A percentile compares a stretch with the other conserved stretches of the same genome.
Evolutionary conservation across 495 filamentous ascomycete genomes (phyloP).

Genomic region (Podospora comata): DNA sequence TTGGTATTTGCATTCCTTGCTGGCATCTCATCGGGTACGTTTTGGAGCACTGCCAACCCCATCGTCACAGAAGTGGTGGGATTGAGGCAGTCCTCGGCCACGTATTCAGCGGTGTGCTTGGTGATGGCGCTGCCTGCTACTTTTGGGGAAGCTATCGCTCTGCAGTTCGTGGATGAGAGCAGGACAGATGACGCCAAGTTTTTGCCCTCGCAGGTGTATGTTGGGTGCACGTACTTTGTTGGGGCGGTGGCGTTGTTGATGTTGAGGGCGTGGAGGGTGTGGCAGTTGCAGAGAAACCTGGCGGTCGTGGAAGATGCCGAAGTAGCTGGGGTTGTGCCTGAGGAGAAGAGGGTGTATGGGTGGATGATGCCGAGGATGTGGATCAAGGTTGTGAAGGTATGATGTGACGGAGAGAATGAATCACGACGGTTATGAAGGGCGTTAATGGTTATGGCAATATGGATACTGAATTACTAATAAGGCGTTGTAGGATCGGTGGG

Average conservation of each 20-base stretch:
- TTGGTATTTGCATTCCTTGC: constrained; percentile 62
- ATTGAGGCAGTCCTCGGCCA: constrained; percentile 36
- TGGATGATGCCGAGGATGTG: background rate
- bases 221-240: background rate
- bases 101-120: constrained; percentile 18
- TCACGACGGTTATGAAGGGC: background rate
- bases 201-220: background rate
- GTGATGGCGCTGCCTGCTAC: constrained; percentile 22
- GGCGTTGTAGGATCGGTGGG: background rate
- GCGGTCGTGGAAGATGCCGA: background rate
- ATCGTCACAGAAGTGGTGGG: constrained; percentile 76
- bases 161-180: constrained; percentile 15
- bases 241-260: background rate
- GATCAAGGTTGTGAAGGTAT: background rate
- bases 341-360: background rate
- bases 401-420: background rate
- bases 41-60: constrained; percentile 69
- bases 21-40: constrained; percentile 65
- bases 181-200: background rate
- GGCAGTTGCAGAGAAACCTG: background rate
- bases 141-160: constrained; percentile 20
- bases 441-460: background rate
- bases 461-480: background rate
- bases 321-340: background rate
- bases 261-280: background rate